These are phyloP conservation scores for Suhomyces xylopsoci DNA, from an alignment of 805 yeast genomes.

Conservation along the genomic window DNA sequence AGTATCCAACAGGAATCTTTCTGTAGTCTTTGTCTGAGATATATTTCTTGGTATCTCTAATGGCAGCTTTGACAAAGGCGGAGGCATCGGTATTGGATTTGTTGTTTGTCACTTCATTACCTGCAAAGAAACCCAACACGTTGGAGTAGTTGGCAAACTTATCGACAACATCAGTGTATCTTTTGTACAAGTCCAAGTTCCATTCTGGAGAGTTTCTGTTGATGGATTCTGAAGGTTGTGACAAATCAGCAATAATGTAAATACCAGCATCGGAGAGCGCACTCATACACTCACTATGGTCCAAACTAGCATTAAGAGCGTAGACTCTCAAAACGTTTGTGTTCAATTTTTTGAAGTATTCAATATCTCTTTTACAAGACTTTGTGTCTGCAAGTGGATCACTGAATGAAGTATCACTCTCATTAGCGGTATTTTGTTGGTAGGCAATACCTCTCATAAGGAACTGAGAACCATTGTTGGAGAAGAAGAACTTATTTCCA, in stretches of 20 bases:
- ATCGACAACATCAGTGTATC: slow-evolving; percentile 84
- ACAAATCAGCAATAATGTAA: slow-evolving; percentile 42
- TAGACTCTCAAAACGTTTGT: slow-evolving; percentile 45
- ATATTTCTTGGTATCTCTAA: slow-evolving; percentile 82
- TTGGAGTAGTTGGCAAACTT: slow-evolving; percentile 72
- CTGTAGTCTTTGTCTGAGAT: slow-evolving; percentile 66
- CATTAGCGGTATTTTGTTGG: slow-evolving; percentile 38
- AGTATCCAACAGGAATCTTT: slow-evolving; percentile 87
- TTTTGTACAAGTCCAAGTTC: slow-evolving; percentile 65
- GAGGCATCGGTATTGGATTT: slow-evolving; percentile 81
- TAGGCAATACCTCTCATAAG: slow-evolving; percentile 45
- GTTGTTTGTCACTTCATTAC: slow-evolving; percentile 93
- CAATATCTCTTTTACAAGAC: slow-evolving; percentile 42
- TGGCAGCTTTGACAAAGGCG: slow-evolving; percentile 92
- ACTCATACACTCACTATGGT: slow-evolving; percentile 43
- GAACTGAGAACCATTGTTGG: slow-evolving; percentile 43
- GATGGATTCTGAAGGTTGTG: slow-evolving; percentile 76
- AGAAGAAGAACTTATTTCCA: slow-evolving; percentile 42
- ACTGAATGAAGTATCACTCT: slow-evolving; percentile 17
- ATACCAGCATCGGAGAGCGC: slow-evolving; percentile 41
- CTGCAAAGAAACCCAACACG: slow-evolving; percentile 92
- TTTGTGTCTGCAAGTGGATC: slow-evolving; percentile 43
- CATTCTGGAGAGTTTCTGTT: slow-evolving; percentile 75
- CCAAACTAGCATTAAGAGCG: slow-evolving; percentile 36
- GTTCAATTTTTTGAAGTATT: slow-evolving; percentile 34